Base-by-base conservation (phyloP, 306 rosid genomes). In the Lathyrus oleraceus region DNA sequence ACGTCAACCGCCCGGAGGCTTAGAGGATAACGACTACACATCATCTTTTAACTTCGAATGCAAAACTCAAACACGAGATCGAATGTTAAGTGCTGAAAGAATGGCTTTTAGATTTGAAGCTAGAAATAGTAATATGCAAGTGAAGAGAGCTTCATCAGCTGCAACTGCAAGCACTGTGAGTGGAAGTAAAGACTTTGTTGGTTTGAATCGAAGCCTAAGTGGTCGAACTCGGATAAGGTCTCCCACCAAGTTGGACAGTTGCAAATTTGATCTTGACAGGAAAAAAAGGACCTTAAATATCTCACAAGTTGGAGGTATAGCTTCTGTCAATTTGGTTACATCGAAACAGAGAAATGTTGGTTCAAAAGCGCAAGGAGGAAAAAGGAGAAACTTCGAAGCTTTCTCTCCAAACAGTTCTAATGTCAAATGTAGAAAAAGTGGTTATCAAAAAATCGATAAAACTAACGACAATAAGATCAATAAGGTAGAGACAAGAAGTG, bases 161-260 rank as follows among this genome's bases (percentile, higher is more conserved):
- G 80, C 74, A 60, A 87, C 82, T 78, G 81, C 78, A 60, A 87
- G 76, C 72, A 52, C 74, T 51, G 71, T 23, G 27, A 56, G 58
- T 70, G 76, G 73, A 75, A 60, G 77, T 67, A 90, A 86, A 81
- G 87, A 90, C 61, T 87, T 84, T 56, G 87, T 82, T 81, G 80
- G 88, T 53, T 81, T 81, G 66, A 90, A 90, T 78, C 79, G 82
- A 73, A 86, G 69, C 72, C 58, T 81, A 3, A 82, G 84, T 60
- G 76, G 87, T 65, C 83, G 60, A 45, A 19, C 75, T 42, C 80
- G 81, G 63, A 73, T 68, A 6, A 78, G 83, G 82, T 69, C 83
- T 44, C 76, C 86, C 23, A 52, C 83, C 25, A 81, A 81, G 61
- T 51, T 61, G 11, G 88, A 82, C 12, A 60, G 56, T 58, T 61